These are phyloP conservation scores for Aspergillus sp. DNA, from an alignment of 2,329 filamentous ascomycete genomes.

Conservation along the genomic window DNA sequence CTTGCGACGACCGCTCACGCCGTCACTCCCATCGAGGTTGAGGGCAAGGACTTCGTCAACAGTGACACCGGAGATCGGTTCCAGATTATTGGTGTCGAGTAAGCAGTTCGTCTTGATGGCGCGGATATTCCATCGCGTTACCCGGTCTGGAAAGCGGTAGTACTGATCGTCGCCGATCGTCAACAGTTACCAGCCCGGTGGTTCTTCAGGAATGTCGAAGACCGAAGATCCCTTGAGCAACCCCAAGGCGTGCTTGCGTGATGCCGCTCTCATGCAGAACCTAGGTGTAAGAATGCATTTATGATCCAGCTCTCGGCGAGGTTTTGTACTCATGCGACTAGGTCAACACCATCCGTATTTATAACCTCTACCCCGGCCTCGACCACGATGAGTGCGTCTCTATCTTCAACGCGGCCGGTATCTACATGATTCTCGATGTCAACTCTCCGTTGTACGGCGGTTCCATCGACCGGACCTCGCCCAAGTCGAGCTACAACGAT, in stretches of 20 bases:
- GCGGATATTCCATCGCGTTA: slow-evolving; percentile 14
- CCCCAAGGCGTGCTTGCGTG: slow-evolving; percentile 58
- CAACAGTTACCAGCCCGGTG: slow-evolving; percentile 61
- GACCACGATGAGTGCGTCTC: slow-evolving; percentile 63
- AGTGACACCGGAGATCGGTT: slow-evolving; percentile 58
- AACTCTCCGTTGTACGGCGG: slow-evolving; percentile 60
- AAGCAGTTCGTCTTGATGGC: slow-evolving; percentile 23
- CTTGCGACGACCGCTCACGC: slow-evolving; percentile 50
- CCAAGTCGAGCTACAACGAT: slow-evolving; percentile 55
- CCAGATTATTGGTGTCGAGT: slow-evolving; percentile 63
- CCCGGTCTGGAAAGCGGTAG: slow-evolving; percentile 11
- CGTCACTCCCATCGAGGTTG: slow-evolving; percentile 56
- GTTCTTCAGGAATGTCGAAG: slow-evolving; percentile 57
- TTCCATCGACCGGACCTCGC: slow-evolving; percentile 56
- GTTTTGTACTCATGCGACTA: slow-evolving; percentile 14
- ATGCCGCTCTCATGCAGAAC: slow-evolving; percentile 63
- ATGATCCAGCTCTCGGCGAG: not conserved
- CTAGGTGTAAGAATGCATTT: slow-evolving; percentile 50
- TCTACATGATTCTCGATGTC: slow-evolving; percentile 66
- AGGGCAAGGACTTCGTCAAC: slow-evolving; percentile 63
- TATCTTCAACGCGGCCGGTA: slow-evolving; percentile 66
- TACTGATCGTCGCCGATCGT: slow-evolving; percentile 16
- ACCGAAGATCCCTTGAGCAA: slow-evolving; percentile 58
- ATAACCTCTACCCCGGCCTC: slow-evolving; percentile 60
- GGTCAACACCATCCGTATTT: slow-evolving; percentile 64